Evolutionary conservation across 176 grass and related monocot genomes (phyloP), one percentile per base, ranked within the genome.

Genomic region (Secale cereale): DNA sequence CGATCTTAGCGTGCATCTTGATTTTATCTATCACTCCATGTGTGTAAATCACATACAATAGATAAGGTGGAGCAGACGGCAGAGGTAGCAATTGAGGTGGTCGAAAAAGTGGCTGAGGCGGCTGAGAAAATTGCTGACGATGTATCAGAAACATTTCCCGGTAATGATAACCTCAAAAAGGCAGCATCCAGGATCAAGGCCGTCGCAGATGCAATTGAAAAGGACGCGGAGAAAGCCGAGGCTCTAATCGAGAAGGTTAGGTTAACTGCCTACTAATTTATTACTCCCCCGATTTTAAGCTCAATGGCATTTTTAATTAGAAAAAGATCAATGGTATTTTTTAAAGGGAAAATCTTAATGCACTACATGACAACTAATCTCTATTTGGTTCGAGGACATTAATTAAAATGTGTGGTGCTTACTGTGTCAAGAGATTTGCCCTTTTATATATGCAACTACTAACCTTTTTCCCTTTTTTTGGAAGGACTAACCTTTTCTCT

Each of bases 171-270:
- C 1, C 4, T 87, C 48, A 91, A 91, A 66, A 78, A 91, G n/a
- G 77, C 26, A 10, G 81, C 46, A 75, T 78, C 87, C 30, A 91
- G 54, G 89, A 91, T 94, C 65, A 88, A 91, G 81, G 15, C 66
- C 3, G 13, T 91, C 11, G 59, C 81, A 0, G 72, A 94, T 6
- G 35, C 2, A 20, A 77, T 91, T 62, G 89, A 91, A 43, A 79
- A 82, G 63, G 89, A 91, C 12, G 92, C 81, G 28, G 87, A 87
- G 32, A 89, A 81, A 74, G 92, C 84, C 54, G 89, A 89, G 78
- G 70, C 80, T 30, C 2, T 94, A 8, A 76, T 91, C 40, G n/a
- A 82, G 1, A 91, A 91, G 92, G 92, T 90, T 45, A 73, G 67
- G 17, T 68, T 37, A 30, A 48, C 12, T 30, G 43, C 77, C 50